Base-by-base conservation (phyloP, 331 rosid genomes). In the Ulmus americana region DNA sequence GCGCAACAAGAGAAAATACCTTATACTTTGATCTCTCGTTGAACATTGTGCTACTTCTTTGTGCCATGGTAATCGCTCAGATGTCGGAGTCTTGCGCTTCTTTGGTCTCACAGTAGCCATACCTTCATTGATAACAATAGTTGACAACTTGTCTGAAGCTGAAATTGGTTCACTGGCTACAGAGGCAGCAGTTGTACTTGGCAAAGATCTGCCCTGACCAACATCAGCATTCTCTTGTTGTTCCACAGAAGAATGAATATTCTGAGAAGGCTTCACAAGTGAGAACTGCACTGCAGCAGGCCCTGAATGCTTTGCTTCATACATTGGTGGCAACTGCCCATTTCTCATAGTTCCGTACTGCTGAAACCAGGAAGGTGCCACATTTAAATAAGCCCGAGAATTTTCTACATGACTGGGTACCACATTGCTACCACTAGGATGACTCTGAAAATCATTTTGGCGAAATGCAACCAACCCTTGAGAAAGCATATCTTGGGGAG, bases 51-150 rank as follows among this genome's bases (percentile, higher is more conserved):
- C 62, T 54, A 79, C 80, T 76, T 74, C 83, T 51, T 79, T 64
- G 73, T 70, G 74, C 82, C 87, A 83, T 64, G 87, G 80, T 64
- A 55, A 69, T 49, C 72, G 67, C 28, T 76, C 82, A 55, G 56
- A 76, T 7, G 69, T 41, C 67, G 47, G 64, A 60, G 65, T 67
- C 74, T 83, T 83, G 41, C 84, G 82, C 65, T 76, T 83, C 75
- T 83, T 79, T 64, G 82, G 71, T 70, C 74, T 76, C 69, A 65
- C 5, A 35, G 49, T 52, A 41, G 42, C 62, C 39, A 51, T 67
- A 58, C 65, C 70, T 73, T 68, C 68, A 43, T 52, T 68, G 16
- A 47, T 70, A 64, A 62, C 70, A 64, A 59, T 54, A 40, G 74
- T 64, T 45, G 77, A 69, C 58, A 57, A 55, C 39, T 45, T 45